Conservation (phyloP, 108 stramenopile genomes). For the Cyclostephanos invisitatus region DNA sequence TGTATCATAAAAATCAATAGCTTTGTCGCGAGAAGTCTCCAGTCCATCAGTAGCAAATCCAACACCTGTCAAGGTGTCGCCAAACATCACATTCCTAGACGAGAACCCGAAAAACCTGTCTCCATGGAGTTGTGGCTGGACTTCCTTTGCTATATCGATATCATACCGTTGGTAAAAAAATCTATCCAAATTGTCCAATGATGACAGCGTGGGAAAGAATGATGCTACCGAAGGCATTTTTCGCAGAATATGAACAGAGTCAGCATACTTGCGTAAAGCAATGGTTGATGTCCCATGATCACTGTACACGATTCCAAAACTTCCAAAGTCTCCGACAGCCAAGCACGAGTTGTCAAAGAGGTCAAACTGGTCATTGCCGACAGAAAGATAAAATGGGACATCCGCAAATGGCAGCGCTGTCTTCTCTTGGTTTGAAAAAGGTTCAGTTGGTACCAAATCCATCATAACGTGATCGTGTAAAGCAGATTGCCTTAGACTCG, state of each 20-base stretch:
- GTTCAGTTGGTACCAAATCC: conserved; percentile 1
- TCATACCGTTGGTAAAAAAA: conserved; percentile 19
- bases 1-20: conserved; percentile 10
- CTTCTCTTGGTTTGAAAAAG: neutral
- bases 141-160: conserved; percentile 1
- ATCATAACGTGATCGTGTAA: neutral
- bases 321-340: conserved; percentile 21
- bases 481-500: conserved; percentile 1
- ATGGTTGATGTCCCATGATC: neutral
- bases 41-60: conserved; percentile 3
- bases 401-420: conserved; percentile 15
- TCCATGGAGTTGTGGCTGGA: conserved; percentile 6
- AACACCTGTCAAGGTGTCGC: conserved; percentile 16
- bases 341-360: neutral
- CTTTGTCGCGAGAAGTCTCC: neutral
- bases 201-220: conserved; percentile 3
- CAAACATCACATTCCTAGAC: conserved; percentile 8
- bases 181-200: conserved; percentile 13
- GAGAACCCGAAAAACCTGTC: conserved; percentile 14
- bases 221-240: conserved; percentile 5
- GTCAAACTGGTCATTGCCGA: conserved; percentile 15
- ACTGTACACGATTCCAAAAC: conserved; percentile 17
- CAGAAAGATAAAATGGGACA: conserved; percentile 20
- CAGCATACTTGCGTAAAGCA: conserved; percentile 1
- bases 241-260: conserved; percentile 16